phyloP scores from a whole-genome alignment of 75 land plant genomes.

The Adiantum capillusveneris region DNA sequence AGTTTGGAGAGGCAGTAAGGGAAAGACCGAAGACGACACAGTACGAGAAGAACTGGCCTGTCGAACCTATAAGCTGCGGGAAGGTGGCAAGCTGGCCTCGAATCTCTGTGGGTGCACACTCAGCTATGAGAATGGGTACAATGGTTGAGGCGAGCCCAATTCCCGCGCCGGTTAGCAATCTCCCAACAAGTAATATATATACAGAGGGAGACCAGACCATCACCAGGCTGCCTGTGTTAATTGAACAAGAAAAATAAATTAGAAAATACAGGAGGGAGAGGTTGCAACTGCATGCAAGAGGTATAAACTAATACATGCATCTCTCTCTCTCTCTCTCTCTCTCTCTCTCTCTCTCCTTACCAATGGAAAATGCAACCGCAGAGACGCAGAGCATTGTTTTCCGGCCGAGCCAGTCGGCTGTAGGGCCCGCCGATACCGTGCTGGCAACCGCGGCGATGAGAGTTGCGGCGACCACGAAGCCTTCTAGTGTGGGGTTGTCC shows the following conservation, averaged over 20 bases:
- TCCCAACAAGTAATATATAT: constrained; percentile 21
- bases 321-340: too few species aligned
- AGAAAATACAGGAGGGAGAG: too few species aligned
- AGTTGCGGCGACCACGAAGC: constrained; percentile 34
- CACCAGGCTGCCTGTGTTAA: constrained; percentile 3
- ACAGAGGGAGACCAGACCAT: constrained; percentile 29
- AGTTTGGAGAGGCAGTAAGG: constrained; percentile 11
- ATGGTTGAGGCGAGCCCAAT: constrained; percentile 29
- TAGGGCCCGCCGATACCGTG: constrained; percentile 29
- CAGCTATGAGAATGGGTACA: constrained; percentile 28
- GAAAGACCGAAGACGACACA: constrained; percentile 28
- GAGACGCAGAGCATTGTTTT: constrained; percentile 24
- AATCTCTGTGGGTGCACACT: constrained; percentile 29
- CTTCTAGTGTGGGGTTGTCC: constrained; percentile 20
- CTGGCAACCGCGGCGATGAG: constrained; percentile 29
- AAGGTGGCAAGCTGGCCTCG: constrained; percentile 35
- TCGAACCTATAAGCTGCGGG: constrained; percentile 30
- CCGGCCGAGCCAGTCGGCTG: constrained; percentile 41
- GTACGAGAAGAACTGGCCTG: constrained; percentile 27
- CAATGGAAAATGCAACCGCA: constrained; percentile 17
- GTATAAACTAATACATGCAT: too few species aligned
- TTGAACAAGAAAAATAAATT: too few species aligned
- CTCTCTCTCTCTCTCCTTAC: too few species aligned
- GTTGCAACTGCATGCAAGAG: too few species aligned
- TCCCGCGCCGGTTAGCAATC: constrained; percentile 18